These are phyloP conservation scores for Hypoxylon perforatum DNA, from an alignment of 495 filamentous ascomycete species.

Conservation along the genomic window DNA sequence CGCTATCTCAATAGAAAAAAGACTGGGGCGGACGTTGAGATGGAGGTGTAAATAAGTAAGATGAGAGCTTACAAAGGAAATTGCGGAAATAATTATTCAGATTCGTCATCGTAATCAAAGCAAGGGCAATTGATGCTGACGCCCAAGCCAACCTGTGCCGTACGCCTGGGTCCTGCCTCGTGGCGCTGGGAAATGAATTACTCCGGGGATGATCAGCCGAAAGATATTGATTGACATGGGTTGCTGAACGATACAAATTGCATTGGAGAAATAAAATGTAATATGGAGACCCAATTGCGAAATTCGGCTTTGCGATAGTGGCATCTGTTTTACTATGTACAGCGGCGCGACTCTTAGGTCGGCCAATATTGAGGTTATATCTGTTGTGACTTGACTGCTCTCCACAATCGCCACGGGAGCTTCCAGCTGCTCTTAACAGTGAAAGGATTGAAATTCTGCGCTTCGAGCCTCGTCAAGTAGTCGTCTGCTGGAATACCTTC, in stretches of 20 bases:
- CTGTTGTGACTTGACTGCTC: conserved; percentile 69
- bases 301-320: too few species aligned
- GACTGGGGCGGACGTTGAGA: too few species aligned
- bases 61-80: neutral
- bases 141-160: neutral
- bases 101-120: neutral
- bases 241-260: neutral
- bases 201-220: neutral
- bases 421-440: conserved; percentile 81
- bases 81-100: neutral
- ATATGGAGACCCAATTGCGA: too few species aligned
- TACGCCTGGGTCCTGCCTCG: neutral
- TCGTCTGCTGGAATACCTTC: conserved; percentile 79
- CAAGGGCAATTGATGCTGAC: neutral
- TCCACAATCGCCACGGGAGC: conserved; percentile 87
- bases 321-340: neutral
- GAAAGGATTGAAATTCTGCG: conserved; percentile 81
- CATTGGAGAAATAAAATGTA: too few species aligned
- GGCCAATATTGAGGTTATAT: conserved; percentile 48
- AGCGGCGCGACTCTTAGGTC: neutral
- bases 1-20: neutral
- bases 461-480: conserved; percentile 82
- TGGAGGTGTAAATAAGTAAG: neutral
- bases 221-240: neutral
- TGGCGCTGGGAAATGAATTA: neutral